Evolutionary conservation across 176 grass and related monocot species (phyloP), one percentile per base, ranked within the genome.

Genomic region (Stipa capillata): DNA sequence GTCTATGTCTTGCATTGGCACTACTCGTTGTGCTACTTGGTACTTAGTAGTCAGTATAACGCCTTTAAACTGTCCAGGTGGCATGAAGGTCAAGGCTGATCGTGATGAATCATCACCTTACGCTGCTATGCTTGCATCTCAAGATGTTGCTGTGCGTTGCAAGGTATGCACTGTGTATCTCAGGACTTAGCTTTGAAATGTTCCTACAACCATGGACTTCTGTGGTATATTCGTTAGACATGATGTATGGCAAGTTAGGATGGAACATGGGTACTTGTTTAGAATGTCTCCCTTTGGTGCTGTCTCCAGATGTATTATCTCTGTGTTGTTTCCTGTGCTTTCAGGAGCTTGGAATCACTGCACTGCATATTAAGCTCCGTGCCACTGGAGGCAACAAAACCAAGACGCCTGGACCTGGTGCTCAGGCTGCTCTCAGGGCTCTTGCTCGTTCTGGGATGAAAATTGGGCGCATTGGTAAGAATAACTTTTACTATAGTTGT

Each of bases 11-110:
- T 73, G 11, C 32, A 5, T 52, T 23, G 35, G 4, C 5, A 40
- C 11, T 14, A 21, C 24, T 21, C 29, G 13, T 27, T 34, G 17
- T n/a, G n/a, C n/a, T n/a, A n/a, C n/a, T 48, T 79, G 37, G 3
- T 35, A 61, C n/a, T 73, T 64, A 13, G 28, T 78, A 43, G 27
- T 84, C 48, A 59, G 3, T 56, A 8, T 84, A 16, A 80, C 47
- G 41, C 1, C 0, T 21, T 13, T 15, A 24, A 67, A 83, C 2
- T 24, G 21, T 87, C 3, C 36, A 97, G 88, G 94, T 82, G 94
- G 88, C 9, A 93, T 97, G 94, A 97, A 97, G 77, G 94, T 97
- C 55, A 97, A 97, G 85, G 94, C 94, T 76, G 94, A 97, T 56
- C 73, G 94, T 78, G 94, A 97, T 89, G 94, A 97, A 14, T 97